Percentiles rank a stretch among this genome's conserved stretches.
These are phyloP conservation scores for Mycosphaerelloides madeirae DNA, from an alignment of 2,329 filamentous ascomycete species.

Conservation along the genomic window DNA sequence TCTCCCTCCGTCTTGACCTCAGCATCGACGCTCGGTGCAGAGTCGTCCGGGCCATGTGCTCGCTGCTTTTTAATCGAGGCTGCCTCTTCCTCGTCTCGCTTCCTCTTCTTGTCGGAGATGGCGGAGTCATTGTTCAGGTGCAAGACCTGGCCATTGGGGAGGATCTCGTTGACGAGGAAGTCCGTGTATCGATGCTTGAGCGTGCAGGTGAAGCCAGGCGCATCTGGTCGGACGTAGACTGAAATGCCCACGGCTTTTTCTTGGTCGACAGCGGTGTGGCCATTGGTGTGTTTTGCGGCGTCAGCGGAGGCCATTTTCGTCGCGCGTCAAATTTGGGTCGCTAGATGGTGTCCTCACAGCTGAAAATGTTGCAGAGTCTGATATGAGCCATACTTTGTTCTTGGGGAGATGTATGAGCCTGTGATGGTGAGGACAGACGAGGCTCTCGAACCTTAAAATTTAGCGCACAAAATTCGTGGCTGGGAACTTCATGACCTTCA, in stretches of 20 bases:
- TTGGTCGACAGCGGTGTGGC: conserved; percentile 25
- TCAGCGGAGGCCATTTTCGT: no score
- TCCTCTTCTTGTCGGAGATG: conserved; percentile 20
- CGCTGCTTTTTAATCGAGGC: conserved; percentile 16
- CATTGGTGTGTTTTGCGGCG: neutral
- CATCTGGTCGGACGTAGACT: conserved; percentile 55
- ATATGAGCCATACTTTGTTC: no score
- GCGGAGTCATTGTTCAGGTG: conserved; percentile 56
- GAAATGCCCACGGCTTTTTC: conserved; percentile 56
- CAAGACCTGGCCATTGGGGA: conserved; percentile 67
- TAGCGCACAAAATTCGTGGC: no score
- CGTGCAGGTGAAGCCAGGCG: conserved; percentile 57
- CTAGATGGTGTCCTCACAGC: no score
- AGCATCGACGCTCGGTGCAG: neutral
- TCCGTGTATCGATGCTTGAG: conserved; percentile 81
- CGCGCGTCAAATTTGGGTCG: no score
- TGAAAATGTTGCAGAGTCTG: no score
- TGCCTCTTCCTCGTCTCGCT: conserved; percentile 15
- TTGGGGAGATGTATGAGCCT: no score
- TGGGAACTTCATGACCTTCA: no score
- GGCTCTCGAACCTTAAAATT: no score
- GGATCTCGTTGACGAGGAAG: conserved; percentile 87
- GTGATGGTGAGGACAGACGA: no score
- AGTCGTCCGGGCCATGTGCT: conserved; percentile 4
- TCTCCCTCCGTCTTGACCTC: neutral